Percentiles rank a stretch among this genome's conserved stretches.
Evolutionary conservation across 1,139 yeast species (phyloP).

Genomic region (Debaryomycetaceae sp.): DNA sequence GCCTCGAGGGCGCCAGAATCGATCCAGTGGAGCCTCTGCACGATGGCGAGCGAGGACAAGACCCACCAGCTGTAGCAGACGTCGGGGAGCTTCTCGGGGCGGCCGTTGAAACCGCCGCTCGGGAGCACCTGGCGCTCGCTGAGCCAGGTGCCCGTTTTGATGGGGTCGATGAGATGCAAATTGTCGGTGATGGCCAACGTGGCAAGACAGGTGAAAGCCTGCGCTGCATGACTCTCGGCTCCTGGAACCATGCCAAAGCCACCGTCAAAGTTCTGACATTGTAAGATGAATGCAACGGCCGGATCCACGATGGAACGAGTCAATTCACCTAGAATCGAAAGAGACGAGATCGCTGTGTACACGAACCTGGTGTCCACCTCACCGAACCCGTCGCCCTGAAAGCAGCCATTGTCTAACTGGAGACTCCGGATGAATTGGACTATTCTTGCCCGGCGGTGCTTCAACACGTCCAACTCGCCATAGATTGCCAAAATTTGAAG

Average conservation of each 20-base stretch:
- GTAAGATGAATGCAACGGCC: conserved; percentile 61
- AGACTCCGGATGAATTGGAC: conserved; percentile 44
- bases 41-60: conserved; percentile 68
- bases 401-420: conserved; percentile 73
- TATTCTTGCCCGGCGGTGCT: conserved; percentile 24
- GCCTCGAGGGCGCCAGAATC: conserved; percentile 54
- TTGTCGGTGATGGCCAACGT: conserved; percentile 66
- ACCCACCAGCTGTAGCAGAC: conserved; percentile 99
- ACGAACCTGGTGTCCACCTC: conserved; percentile 91
- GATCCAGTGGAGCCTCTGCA: conserved; percentile 71
- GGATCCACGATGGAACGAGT: conserved; percentile 58
- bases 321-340: conserved; percentile 65
- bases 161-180: conserved; percentile 53
- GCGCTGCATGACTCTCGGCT: conserved; percentile 94
- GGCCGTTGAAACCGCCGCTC: conserved; percentile 89
- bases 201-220: conserved; percentile 83
- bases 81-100: conserved; percentile 95
- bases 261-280: conserved; percentile 90
- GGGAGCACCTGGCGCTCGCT: conserved; percentile 82
- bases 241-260: conserved; percentile 95
- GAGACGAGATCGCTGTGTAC: conserved; percentile 72
- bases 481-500: conserved; percentile 73
- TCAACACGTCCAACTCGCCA: conserved; percentile 40
- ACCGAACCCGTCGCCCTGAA: conserved; percentile 87
- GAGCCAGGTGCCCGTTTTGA: conserved; percentile 65